These are phyloP conservation scores for Salvia sclarea DNA, from an alignment of 305 asterid genomes.

Conservation along the genomic window DNA sequence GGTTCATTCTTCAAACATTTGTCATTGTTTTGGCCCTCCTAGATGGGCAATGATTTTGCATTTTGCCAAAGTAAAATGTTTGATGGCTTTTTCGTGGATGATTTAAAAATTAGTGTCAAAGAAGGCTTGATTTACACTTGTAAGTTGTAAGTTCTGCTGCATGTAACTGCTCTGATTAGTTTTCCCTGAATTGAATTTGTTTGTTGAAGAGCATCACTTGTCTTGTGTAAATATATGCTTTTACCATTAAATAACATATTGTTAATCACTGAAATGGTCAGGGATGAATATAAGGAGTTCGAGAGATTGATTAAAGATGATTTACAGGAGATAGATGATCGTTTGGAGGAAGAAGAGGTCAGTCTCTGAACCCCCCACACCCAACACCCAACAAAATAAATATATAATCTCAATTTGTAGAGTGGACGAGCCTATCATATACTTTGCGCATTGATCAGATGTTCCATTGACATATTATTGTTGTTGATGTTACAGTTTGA, in stretches of 20 bases:
- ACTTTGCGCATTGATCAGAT: constrained; percentile 8
- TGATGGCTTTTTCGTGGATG: neutral
- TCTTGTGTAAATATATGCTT: neutral
- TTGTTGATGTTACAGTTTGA: constrained; percentile 57
- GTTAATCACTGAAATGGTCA: constrained; percentile 33
- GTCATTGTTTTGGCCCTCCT: neutral
- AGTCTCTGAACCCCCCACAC: constrained; percentile 25
- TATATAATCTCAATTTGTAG: neutral
- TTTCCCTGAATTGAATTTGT: neutral
- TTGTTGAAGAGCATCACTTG: neutral
- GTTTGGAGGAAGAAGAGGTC: constrained; percentile 98
- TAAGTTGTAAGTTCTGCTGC: constrained; percentile 3
- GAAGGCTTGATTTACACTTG: neutral
- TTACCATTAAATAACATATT: neutral
- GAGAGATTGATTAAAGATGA: constrained; percentile 90
- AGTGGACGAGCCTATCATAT: neutral
- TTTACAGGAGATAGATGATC: constrained; percentile 70
- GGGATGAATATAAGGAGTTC: constrained; percentile 95
- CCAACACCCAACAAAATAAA: neutral
- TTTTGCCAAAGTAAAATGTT: neutral
- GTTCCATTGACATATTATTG: constrained; percentile 28
- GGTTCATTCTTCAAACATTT: neutral
- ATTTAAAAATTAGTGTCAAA: neutral
- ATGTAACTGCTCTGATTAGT: constrained; percentile 2
- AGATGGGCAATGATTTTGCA: neutral